Evolutionary conservation across 495 filamentous ascomycete genomes (phyloP).

Genomic region (Xylaria curta): DNA sequence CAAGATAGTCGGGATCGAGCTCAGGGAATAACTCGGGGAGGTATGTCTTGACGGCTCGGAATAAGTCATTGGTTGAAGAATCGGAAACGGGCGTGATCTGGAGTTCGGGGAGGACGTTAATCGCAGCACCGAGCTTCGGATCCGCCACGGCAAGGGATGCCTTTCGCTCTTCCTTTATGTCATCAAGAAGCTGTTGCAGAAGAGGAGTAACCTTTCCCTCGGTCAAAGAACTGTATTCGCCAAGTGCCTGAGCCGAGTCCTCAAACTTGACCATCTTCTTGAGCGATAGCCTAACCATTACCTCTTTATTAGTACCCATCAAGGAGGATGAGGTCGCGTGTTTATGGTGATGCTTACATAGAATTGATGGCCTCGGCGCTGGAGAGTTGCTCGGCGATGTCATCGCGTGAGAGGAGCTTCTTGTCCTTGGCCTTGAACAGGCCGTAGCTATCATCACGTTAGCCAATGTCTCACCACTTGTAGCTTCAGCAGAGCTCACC

Average conservation of each 20-base stretch:
- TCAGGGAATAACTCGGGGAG: conserved; percentile 90
- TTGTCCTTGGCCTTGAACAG: conserved; percentile 98
- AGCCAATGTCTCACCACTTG: conserved; percentile 25
- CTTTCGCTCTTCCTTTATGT: conserved; percentile 97
- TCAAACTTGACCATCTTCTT: conserved; percentile 98
- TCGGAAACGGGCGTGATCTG: conserved; percentile 87
- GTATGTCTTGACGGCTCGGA: conserved; percentile 90
- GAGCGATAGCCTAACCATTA: conserved; percentile 73
- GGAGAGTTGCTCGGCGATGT: conserved; percentile 72
- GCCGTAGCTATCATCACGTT: conserved; percentile 67
- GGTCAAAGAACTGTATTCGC: conserved; percentile 84
- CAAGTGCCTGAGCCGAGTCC: conserved; percentile 82
- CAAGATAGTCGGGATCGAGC: conserved; percentile 80
- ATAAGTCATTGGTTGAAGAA: conserved; percentile 83
- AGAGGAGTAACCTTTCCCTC: conserved; percentile 97
- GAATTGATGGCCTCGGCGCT: conserved; percentile 85
- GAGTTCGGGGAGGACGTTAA: conserved; percentile 86
- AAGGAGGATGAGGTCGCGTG: neutral
- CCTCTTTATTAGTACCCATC: neutral
- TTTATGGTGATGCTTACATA: conserved; percentile 65
- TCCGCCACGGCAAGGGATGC: conserved; percentile 93
- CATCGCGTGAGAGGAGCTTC: conserved; percentile 89
- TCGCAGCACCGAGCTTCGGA: conserved; percentile 89
- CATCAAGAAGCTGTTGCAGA: conserved; percentile 79
- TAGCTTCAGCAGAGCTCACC: conserved; percentile 50